A percentile compares a stretch with the other conserved stretches of the same genome.
phyloP scores from a whole-genome alignment of 257 asterid genomes.

The Eustoma russellianum region DNA sequence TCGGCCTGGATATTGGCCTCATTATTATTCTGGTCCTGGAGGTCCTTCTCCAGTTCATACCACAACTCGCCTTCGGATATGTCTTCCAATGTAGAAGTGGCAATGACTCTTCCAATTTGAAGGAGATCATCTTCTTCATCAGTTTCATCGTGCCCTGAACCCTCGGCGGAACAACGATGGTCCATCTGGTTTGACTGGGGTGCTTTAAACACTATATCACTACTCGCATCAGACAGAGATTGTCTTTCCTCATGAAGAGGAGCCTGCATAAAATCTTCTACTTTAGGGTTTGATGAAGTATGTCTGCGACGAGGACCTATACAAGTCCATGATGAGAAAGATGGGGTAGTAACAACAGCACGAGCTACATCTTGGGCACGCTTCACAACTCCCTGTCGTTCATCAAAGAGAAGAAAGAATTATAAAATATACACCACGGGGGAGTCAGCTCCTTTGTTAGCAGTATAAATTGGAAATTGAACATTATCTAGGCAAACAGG shows the following conservation, averaged over 20 bases:
- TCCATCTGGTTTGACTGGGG: conserved; percentile 24
- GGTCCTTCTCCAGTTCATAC: conserved; percentile 78
- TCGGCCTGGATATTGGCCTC: conserved; percentile 44
- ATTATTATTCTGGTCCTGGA: conserved; percentile 43
- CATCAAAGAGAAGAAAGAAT: conserved; percentile 3
- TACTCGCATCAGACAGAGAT: conserved; percentile 32
- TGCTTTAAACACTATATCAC: conserved; percentile 25
- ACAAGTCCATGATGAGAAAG: conserved; percentile 77
- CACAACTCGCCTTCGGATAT: conserved; percentile 75
- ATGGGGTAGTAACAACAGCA: conserved; percentile 68
- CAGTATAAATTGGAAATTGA: too few relatives aligned
- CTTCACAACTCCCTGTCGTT: conserved; percentile 64
- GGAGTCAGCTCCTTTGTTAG: too few relatives aligned
- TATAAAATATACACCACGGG: too few relatives aligned
- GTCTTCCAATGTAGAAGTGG: conserved; percentile 37
- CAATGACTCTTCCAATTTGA: conserved; percentile 30
- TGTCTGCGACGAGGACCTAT: conserved; percentile 83
- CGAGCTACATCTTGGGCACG: conserved; percentile 93
- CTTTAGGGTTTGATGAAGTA: conserved; percentile 27
- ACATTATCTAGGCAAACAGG: too few relatives aligned
- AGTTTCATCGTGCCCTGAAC: conserved; percentile 35
- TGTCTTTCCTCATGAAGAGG: conserved; percentile 41
- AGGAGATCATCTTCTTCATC: conserved; percentile 59
- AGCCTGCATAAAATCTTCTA: conserved; percentile 22
- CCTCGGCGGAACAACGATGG: conserved; percentile 41